Percentiles rank a stretch among this genome's conserved stretches.
phyloP scores from a whole-genome alignment of 169 alveolate species.

The Fabrea salina region DNA sequence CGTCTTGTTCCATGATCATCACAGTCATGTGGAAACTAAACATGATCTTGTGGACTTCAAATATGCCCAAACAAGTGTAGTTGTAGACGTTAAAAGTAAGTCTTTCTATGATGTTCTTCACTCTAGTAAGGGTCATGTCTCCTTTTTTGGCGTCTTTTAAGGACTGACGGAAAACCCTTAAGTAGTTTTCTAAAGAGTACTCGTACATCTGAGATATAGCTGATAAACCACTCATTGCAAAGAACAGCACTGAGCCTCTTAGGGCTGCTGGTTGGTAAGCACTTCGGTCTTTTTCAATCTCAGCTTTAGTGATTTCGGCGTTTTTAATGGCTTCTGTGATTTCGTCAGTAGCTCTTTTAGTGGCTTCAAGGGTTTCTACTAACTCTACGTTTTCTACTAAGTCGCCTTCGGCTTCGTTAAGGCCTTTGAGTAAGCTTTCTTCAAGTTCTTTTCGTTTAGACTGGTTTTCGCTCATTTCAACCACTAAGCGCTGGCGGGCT shows the following conservation, averaged over 20 bases:
- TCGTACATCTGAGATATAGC: conserved; percentile 92
- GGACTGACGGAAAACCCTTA: conserved; percentile 87
- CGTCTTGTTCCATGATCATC: conserved; percentile 90
- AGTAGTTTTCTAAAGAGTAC: conserved; percentile 89
- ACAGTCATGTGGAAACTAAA: conserved; percentile 93
- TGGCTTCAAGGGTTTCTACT: conserved; percentile 85
- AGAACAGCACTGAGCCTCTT: conserved; percentile 87
- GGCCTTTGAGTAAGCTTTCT: conserved; percentile 85
- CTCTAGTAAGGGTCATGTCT: conserved; percentile 85
- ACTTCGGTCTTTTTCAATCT: conserved; percentile 81
- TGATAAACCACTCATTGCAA: conserved; percentile 90
- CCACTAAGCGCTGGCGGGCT: conserved; percentile 85
- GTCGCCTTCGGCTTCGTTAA: conserved; percentile 89
- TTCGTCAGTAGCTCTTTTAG: conserved; percentile 89
- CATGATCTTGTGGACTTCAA: conserved; percentile 90
- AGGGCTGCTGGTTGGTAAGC: conserved; percentile 73
- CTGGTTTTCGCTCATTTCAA: conserved; percentile 87
- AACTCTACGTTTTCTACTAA: conserved; percentile 90
- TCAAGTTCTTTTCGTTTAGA: conserved; percentile 85
- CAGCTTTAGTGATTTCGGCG: conserved; percentile 88
- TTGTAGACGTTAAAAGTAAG: conserved; percentile 89
- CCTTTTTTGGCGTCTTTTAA: conserved; percentile 89
- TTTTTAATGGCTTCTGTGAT: conserved; percentile 85
- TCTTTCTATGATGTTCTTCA: conserved; percentile 88
- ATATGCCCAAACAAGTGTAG: conserved; percentile 89